Conservation (phyloP, 2,329 filamentous ascomycete genomes). For the Aureobasidium sp. region DNA sequence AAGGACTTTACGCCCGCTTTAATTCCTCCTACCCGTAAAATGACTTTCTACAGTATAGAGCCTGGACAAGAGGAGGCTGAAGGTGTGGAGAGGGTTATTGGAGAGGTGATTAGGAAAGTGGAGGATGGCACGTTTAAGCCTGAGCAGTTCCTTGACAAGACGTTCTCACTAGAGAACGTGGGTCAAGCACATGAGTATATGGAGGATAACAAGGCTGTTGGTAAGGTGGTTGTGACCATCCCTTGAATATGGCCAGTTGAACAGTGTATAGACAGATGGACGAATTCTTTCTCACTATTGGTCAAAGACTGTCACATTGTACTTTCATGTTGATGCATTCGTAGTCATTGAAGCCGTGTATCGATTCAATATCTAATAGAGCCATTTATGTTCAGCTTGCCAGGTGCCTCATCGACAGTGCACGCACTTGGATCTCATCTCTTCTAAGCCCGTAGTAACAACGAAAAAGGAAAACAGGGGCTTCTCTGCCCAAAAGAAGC, state of each 20-base stretch:
- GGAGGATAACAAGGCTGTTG: constrained; percentile 6
- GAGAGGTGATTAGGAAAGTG: not conserved
- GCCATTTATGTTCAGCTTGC: not conserved
- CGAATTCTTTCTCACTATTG: too few relatives aligned
- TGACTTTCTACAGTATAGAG: constrained; percentile 7
- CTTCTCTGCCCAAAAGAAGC: not conserved
- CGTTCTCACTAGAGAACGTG: not conserved
- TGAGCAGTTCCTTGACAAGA: constrained; percentile 2
- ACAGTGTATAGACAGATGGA: too few relatives aligned
- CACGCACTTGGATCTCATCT: not conserved
- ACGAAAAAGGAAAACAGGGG: not conserved
- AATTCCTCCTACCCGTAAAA: constrained; percentile 5
- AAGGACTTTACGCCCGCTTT: constrained; percentile 1
- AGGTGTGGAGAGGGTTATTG: not conserved
- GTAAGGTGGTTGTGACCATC: constrained; percentile 2
- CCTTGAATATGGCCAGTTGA: not conserved
- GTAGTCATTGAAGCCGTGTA: not conserved
- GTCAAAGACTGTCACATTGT: too few relatives aligned
- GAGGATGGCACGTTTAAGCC: constrained; percentile 1
- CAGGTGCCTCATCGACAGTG: not conserved
- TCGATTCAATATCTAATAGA: not conserved
- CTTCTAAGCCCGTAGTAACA: not conserved
- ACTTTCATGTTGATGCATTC: not conserved
- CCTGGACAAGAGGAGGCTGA: not conserved
- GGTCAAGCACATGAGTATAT: constrained; percentile 4